A percentile compares a stretch with the other conserved stretches of the same genome.
These are phyloP conservation scores for Pelargonium fulgidum DNA, from an alignment of 441 rosid genomes.

Conservation along the genomic window DNA sequence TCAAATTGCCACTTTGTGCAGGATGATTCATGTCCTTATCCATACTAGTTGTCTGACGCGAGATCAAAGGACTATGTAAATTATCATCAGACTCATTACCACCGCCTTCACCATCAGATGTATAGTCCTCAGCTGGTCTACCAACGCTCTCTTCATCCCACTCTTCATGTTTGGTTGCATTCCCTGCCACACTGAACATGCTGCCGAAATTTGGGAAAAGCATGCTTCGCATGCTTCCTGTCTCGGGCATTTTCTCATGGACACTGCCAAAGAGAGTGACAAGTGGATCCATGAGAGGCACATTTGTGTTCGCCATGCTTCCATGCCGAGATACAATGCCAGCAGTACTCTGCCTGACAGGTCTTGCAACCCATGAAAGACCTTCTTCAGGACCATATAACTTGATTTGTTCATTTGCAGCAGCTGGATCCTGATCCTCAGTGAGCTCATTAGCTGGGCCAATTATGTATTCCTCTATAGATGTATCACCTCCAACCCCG, in stretches of 20 bases:
- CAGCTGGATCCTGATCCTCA: constrained; percentile 39
- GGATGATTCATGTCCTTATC: constrained; percentile 46
- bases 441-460: constrained; percentile 38
- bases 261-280: constrained; percentile 92
- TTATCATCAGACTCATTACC: constrained; percentile 62
- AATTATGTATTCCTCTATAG: constrained; percentile 56
- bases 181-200: constrained; percentile 80
- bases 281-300: constrained; percentile 75
- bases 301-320: constrained; percentile 48
- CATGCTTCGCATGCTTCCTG: constrained; percentile 81
- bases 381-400: constrained; percentile 69
- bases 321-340: constrained; percentile 70
- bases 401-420: constrained; percentile 53
- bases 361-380: constrained; percentile 80
- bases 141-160: constrained; percentile 81
- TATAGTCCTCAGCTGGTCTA: constrained; percentile 58
- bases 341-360: constrained; percentile 51
- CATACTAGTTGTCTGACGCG: constrained; percentile 70
- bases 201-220: constrained; percentile 92
- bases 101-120: constrained; percentile 50
- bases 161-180: constrained; percentile 52
- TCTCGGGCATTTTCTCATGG: constrained; percentile 74
- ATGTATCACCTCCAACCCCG: constrained; percentile 48
- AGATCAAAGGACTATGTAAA: constrained; percentile 82
- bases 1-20: constrained; percentile 46